Evolutionary conservation across 495 filamentous ascomycete species (phyloP).

Genomic region (Pseudevernia furfuracea): DNA sequence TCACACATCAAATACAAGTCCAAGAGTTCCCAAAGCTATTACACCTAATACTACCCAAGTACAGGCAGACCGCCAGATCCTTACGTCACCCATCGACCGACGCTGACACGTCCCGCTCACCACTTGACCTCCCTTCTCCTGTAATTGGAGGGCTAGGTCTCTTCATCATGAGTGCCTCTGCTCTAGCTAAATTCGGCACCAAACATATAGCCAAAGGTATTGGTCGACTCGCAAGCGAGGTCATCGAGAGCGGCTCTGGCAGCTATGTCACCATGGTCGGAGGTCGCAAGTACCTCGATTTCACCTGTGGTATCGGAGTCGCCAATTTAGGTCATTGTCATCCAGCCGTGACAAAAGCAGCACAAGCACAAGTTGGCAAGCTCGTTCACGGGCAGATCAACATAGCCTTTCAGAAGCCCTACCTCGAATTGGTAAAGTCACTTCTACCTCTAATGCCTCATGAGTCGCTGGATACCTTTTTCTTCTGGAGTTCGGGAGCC

Average conservation of each 20-base stretch:
- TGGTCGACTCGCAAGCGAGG: slow-evolving; percentile 16
- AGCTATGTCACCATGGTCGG: slow-evolving; percentile 22
- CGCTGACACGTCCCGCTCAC: neutral
- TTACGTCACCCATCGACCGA: neutral
- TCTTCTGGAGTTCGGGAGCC: slow-evolving; percentile 24
- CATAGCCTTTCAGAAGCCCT: slow-evolving; percentile 26
- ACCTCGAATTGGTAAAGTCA: slow-evolving; percentile 18
- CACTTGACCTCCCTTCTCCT: neutral
- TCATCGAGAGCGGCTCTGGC: slow-evolving; percentile 23
- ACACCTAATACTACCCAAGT: no score
- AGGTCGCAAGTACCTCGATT: slow-evolving; percentile 18
- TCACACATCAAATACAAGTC: no score
- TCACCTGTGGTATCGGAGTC: slow-evolving; percentile 23
- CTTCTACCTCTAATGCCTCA: slow-evolving; percentile 24
- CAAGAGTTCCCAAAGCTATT: no score
- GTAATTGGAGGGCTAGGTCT: neutral
- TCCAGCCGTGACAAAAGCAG: slow-evolving; percentile 22
- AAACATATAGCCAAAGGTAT: slow-evolving; percentile 21
- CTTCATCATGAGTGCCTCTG: slow-evolving; percentile 13
- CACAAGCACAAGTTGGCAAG: slow-evolving; percentile 19
- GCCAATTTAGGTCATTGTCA: slow-evolving; percentile 24
- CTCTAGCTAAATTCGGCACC: slow-evolving; percentile 17
- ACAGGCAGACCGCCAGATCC: neutral
- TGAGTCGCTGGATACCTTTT: slow-evolving; percentile 21
- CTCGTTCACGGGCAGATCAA: slow-evolving; percentile 24